Conservation (phyloP, 2,329 filamentous ascomycete genomes). For the Hymenotorrendiella dingleyae region DNA sequence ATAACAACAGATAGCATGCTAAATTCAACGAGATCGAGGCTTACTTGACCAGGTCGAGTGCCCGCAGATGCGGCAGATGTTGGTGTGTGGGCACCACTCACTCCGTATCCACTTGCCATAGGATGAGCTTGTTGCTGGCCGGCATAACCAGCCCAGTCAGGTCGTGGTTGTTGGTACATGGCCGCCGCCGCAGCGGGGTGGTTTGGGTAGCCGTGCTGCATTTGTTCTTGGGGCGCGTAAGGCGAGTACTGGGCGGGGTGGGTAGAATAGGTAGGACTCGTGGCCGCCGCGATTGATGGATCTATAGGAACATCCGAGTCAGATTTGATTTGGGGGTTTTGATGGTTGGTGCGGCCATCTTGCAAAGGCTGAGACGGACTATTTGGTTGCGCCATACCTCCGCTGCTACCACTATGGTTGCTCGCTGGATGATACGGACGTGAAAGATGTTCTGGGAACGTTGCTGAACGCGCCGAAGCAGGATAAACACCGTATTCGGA, state of each 20-base stretch:
- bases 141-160: constrained; percentile 68
- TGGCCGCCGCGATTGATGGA: constrained; percentile 90
- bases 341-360: constrained; percentile 73
- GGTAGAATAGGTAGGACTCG: constrained; percentile 85
- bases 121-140: constrained; percentile 36
- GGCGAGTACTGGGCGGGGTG: constrained; percentile 71
- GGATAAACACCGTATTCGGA: constrained; percentile 84
- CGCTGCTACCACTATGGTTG: constrained; percentile 66
- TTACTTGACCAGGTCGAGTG: constrained; percentile 54
- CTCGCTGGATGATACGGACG: constrained; percentile 76
- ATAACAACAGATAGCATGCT: too few species aligned
- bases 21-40: constrained; percentile 31
- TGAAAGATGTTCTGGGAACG: constrained; percentile 83
- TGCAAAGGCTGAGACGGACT: constrained; percentile 91
- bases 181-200: constrained; percentile 48
- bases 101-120: constrained; percentile 28
- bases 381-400: constrained; percentile 97
- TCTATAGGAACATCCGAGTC: constrained; percentile 98
- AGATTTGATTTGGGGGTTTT: constrained; percentile 77
- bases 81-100: constrained; percentile 37
- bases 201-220: constrained; percentile 70
- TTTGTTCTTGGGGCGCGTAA: constrained; percentile 79
- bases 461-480: constrained; percentile 67
- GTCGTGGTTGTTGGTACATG: constrained; percentile 64
- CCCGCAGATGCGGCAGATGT: constrained; percentile 48